A percentile compares a stretch with the other conserved stretches of the same genome.
phyloP scores from a whole-genome alignment of 305 asterid genomes.

The Petunia hybrid region DNA sequence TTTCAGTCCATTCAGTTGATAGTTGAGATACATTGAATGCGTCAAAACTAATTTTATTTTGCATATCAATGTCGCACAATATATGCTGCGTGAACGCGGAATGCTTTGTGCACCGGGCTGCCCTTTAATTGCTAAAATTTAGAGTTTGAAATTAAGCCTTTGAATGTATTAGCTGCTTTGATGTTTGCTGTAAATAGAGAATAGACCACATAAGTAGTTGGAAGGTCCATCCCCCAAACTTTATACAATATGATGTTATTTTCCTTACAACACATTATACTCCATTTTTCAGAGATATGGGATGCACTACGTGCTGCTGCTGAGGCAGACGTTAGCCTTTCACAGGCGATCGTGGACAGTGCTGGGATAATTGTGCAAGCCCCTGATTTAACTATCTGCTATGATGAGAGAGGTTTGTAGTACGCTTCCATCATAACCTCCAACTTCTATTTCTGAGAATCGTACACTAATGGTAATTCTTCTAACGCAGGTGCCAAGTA shows the following conservation, averaged over 20 bases:
- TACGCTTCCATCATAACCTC: neutral
- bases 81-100: too few species aligned
- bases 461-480: neutral
- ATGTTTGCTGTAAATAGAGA: neutral
- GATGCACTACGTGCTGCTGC: slow-evolving; percentile 89
- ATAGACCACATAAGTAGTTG: neutral
- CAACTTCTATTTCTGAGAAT: slow-evolving; percentile 9
- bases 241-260: neutral
- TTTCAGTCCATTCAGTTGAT: neutral
- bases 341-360: slow-evolving; percentile 65
- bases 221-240: neutral
- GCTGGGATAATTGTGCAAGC: slow-evolving; percentile 76
- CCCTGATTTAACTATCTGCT: slow-evolving; percentile 79
- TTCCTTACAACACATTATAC: slow-evolving; percentile 11
- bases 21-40: slow-evolving; percentile 18
- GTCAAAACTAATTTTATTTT: slow-evolving; percentile 13
- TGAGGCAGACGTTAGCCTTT: slow-evolving; percentile 65
- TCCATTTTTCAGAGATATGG: slow-evolving; percentile 66
- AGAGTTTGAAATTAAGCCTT: slow-evolving; percentile 2
- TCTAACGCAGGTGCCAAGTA: slow-evolving; percentile 77
- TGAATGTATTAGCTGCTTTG: neutral
- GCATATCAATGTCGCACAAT: neutral
- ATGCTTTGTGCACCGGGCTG: too few species aligned
- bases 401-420: slow-evolving; percentile 71
- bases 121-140: neutral